Evolutionary conservation across 1,284 basidiomycete species (phyloP), one percentile per base, ranked within the genome.

Genomic region (Cutaneotrichosporon mucoides): DNA sequence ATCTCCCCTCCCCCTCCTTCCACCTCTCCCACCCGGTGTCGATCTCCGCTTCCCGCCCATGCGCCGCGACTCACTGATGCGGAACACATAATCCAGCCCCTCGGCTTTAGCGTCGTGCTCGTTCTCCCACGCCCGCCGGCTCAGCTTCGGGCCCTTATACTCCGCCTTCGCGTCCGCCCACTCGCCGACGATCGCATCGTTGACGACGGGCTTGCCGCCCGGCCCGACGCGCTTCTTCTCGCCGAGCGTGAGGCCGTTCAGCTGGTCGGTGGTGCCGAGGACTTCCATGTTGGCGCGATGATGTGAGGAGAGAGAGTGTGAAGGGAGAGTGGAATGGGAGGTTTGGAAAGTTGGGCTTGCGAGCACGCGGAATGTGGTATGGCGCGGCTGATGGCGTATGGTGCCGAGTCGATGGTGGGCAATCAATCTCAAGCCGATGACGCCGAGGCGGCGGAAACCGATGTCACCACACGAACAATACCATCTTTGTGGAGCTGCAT

Each of bases 51-150:
- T 24, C 43, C 5, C 5, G 13, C n/a, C 15, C 13, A 6, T 33
- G 6, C 46, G 5, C 5, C 45, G 11, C 8, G 8, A 48, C 62
- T 33, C 47, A 61, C 59, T 56, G 33, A 35, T 61, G 2, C 62
- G 46, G 40, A 64, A 42, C 13, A 59, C 42, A 6, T 48, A 11
- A 54, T 64, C 62, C 2, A 64, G 62, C 51, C 53, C 57, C 52
- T 64, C 62, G 9, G 51, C 15, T 4, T 16, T 15, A 8, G 54
- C 44, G 12, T 53, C 38, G 34, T 35, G 12, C 10, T 54, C 42
- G 6, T 33, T 41, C 24, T 35, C 40, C 36, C 53, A 24, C 13
- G 48, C 48, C 5, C 56, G 62, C 24, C 56, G 12, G 35, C 41
- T 51, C 3, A 64, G 45, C 42, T 47, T 55, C 16, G 59, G 59